Percentiles rank a stretch among this genome's conserved stretches.
Evolutionary conservation across 495 filamentous ascomycete genomes (phyloP).

Genomic region (Neurospora cerealis): DNA sequence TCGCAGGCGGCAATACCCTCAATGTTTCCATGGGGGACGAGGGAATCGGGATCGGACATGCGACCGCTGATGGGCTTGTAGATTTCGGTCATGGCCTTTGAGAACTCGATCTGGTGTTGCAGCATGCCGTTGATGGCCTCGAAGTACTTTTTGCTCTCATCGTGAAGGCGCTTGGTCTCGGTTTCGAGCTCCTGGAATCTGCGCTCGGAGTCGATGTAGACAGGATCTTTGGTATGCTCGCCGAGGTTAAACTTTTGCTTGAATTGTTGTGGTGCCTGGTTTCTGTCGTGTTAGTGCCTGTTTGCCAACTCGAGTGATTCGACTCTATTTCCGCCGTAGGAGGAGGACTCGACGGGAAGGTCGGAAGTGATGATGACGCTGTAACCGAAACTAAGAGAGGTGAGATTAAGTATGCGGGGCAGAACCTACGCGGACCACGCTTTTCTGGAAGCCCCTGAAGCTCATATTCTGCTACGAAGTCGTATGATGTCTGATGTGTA

Average conservation of each 20-base stretch:
- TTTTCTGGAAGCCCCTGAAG: slow-evolving; percentile 92
- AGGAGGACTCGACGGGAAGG: background rate
- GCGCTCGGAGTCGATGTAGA: slow-evolving; percentile 90
- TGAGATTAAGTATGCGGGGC: slow-evolving; percentile 3
- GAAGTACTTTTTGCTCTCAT: slow-evolving; percentile 92
- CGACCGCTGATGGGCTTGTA: slow-evolving; percentile 98
- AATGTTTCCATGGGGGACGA: slow-evolving; percentile 72
- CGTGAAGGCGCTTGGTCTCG: slow-evolving; percentile 93
- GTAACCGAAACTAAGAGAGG: background rate
- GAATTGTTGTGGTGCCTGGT: slow-evolving; percentile 82
- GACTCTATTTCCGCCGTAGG: background rate
- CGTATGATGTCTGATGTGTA: background rate
- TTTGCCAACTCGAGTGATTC: background rate
- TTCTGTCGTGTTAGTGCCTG: background rate
- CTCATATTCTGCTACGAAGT: slow-evolving; percentile 53
- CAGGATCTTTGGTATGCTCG: slow-evolving; percentile 84
- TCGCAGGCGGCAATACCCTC: slow-evolving; percentile 93
- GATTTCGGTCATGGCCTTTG: slow-evolving; percentile 85
- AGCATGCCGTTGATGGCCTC: slow-evolving; percentile 98
- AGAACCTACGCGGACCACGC: slow-evolving; percentile 60
- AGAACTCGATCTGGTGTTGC: slow-evolving; percentile 96
- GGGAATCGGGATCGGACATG: slow-evolving; percentile 82
- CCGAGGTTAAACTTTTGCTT: slow-evolving; percentile 89
- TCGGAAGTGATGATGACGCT: background rate
- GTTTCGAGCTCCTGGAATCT: slow-evolving; percentile 88